Base-by-base conservation (phyloP, 495 filamentous ascomycete genomes). In the Lasiosphaeria ovina region DNA sequence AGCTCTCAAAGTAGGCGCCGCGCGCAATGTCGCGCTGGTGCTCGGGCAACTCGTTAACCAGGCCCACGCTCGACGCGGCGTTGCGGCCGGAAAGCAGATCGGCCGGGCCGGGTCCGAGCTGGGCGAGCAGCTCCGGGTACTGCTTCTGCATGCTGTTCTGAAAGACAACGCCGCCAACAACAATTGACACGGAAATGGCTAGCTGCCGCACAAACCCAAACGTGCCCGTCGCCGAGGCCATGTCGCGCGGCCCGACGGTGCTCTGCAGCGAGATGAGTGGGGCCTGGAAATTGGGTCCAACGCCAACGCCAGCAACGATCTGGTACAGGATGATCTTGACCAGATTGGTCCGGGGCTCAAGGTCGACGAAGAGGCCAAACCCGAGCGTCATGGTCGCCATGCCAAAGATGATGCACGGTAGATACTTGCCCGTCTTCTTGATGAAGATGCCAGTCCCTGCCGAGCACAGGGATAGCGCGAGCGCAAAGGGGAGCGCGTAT, bases 101-200 rank as follows among this genome's bases (percentile, higher is more conserved):
- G 0, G 79, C 81, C 2, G 73, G 59, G 3, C 76, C 69, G 0
- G 76, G 74, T 0, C 80, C 81, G 6, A 84, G 69, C 24, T 76
- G 55, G 17, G 68, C 58, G 6, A 75, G 17, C 3, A 81, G 68
- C 0, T 34, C 49, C 4, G 70, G 67, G 36, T 79, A 74, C 56
- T 79, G 77, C 45, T 71, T 72, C 62, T 78, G 64, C 79, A 81
- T 81, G 44, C 69, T 70, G 65, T 89, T 89, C 69, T 88, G 83
- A 74, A 95, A 95, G 35, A 96, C 84, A 3, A 92, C 89, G 12
- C 89, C 84, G 14, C 92, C 92, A 32, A 94, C 81, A 24, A 92
- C 89, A 33, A 94, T 84, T 6, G 85, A 87, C 31, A 89, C 81
- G 11, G 87, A 79, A 0, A 86, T 90, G 1, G 84, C 85, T 6